Evolutionary conservation across 1,284 basidiomycete genomes (phyloP), one percentile per base, ranked within the genome.

Genomic region (Leccinum pallidistipes): DNA sequence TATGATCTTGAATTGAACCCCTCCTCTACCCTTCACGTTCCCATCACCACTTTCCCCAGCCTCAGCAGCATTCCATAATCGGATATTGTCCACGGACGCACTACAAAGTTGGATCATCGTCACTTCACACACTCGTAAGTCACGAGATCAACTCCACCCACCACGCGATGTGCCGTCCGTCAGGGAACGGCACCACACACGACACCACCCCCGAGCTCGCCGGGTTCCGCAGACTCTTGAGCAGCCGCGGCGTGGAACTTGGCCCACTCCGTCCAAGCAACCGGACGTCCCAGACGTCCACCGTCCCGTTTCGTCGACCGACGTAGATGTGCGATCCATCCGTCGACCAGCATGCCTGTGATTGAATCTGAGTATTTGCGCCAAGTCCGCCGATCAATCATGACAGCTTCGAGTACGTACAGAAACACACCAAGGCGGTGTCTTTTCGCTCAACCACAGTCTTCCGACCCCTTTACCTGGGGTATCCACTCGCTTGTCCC

Each of bases 361-460:
- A 54, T 64, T 52, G 18, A 18, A 6, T 45, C 18, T 45, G 11
- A 45, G 7, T 16, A 18, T 52, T 56, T 12, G 21, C 21, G 8
- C 29, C 55, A 54, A 24, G 29, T 58, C 49, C 52, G 5, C 34
- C 32, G 40, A 47, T 27, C 62, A 53, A 55, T 63, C 51, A 58
- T 29, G 53, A 49, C 32, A 50, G 14, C 52, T 18, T 60, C 51
- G 24, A 62, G 60, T 53, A 66, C 85, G 73, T 73, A 93, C 90
- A 67, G 94, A 95, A 71, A 96, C 86, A 77, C 95, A 97, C 96
- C 96, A 98, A 1, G 96, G 96, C 24, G 95, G 94, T 10, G 94
- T 94, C 75, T 91, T 93, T 64, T 94, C 92, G 66, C 89, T 92
- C 77, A 95, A 86, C 80, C 90, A 87, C 51, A 98, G 77, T 60